Evolutionary conservation across 75 land plant species (phyloP).

Genomic region (Pseudotsuga menziesii): DNA sequence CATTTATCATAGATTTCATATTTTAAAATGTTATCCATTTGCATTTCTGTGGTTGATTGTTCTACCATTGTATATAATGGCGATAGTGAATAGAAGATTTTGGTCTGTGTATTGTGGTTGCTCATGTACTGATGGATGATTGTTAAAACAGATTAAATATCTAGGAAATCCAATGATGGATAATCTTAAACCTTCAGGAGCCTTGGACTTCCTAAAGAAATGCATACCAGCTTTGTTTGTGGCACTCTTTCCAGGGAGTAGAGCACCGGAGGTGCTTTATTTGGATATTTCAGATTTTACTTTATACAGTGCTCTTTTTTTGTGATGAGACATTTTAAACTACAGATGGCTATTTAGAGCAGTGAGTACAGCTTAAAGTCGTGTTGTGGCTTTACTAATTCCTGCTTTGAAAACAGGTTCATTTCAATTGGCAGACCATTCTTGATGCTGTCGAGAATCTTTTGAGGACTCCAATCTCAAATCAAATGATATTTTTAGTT

Average conservation of each 20-base stretch:
- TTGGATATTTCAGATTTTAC: background rate
- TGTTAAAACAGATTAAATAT: slow-evolving; percentile 24
- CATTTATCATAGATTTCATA: background rate
- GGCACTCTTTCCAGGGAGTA: slow-evolving; percentile 29
- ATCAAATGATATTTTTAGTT: slow-evolving; percentile 25
- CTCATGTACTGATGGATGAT: background rate
- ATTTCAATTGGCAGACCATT: slow-evolving; percentile 19
- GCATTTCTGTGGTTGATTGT: background rate
- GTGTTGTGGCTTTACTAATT: background rate
- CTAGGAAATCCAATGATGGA: slow-evolving; percentile 39
- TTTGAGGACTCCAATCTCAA: slow-evolving; percentile 5
- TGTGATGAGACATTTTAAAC: background rate
- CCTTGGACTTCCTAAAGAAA: slow-evolving; percentile 17
- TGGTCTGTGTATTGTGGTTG: background rate
- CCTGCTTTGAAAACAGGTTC: slow-evolving; percentile 15
- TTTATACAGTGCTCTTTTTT: background rate
- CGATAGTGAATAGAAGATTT: background rate
- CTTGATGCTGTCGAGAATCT: slow-evolving; percentile 22
- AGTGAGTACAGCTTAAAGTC: background rate
- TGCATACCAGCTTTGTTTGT: slow-evolving; percentile 12
- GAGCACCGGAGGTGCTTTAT: slow-evolving; percentile 26
- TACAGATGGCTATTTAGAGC: background rate
- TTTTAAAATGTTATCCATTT: background rate
- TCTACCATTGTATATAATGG: background rate
- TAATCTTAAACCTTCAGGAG: slow-evolving; percentile 29